phyloP scores from a whole-genome alignment of 306 rosid genomes.

The Cucumis cinereus region DNA sequence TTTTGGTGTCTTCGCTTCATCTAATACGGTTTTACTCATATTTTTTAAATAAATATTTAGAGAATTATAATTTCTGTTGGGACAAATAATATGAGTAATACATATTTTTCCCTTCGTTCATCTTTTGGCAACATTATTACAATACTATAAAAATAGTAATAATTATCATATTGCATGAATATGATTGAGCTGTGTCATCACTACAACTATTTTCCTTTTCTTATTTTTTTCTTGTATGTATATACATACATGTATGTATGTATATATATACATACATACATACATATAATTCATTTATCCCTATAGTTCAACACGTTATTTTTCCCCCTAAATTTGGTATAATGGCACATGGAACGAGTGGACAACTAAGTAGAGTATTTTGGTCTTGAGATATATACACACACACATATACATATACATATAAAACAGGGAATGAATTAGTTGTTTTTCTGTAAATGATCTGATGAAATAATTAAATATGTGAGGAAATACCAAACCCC shows the following conservation, averaged over 20 bases:
- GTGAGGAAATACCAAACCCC: neutral
- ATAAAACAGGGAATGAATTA: neutral
- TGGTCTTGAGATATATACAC: neutral
- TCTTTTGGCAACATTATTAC: neutral
- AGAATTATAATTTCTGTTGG: too few species aligned
- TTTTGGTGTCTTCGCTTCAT: too few species aligned
- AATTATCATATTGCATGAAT: neutral
- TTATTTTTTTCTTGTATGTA: too few species aligned
- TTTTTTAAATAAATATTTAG: too few species aligned
- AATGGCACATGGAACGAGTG: neutral
- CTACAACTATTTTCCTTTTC: neutral
- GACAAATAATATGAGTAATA: too few species aligned
- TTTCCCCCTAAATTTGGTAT: neutral
- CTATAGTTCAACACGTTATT: neutral
- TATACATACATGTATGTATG: too few species aligned
- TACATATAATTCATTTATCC: neutral
- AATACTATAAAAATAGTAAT: neutral
- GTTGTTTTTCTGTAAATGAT: neutral
- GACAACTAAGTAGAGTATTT: neutral
- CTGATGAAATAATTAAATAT: neutral
- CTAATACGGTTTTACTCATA: too few species aligned
- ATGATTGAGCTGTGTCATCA: neutral
- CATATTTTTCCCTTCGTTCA: too few species aligned
- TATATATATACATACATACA: too few species aligned
- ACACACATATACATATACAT: neutral